Conservation (phyloP, 495 filamentous ascomycete genomes). For the Aspergillus coremiiformis region DNA sequence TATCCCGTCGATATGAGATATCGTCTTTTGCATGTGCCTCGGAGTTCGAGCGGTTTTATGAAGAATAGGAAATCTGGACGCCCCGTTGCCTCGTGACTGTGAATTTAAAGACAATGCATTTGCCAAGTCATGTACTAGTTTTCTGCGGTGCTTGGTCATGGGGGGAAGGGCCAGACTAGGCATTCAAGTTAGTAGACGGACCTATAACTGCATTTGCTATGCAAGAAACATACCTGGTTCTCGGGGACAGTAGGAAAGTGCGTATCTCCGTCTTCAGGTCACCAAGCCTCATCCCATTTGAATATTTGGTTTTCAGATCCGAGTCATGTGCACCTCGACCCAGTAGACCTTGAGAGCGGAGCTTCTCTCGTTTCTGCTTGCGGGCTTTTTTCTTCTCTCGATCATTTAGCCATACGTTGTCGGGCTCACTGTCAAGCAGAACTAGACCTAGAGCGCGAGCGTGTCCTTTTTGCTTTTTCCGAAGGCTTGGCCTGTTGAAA, state of each 20-base stretch:
- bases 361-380: slow-evolving; percentile 72
- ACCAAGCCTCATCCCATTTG: slow-evolving; percentile 58
- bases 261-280: slow-evolving; percentile 68
- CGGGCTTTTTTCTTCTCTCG: slow-evolving; percentile 69
- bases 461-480: slow-evolving; percentile 51
- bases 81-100: slow-evolving; percentile 69
- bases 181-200: neutral
- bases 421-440: slow-evolving; percentile 68
- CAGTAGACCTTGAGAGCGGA: slow-evolving; percentile 71
- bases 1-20: slow-evolving; percentile 29
- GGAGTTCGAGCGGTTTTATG: slow-evolving; percentile 62
- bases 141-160: slow-evolving; percentile 71
- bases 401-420: slow-evolving; percentile 64
- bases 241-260: slow-evolving; percentile 57
- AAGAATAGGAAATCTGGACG: slow-evolving; percentile 67
- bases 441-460: slow-evolving; percentile 41
- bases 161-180: slow-evolving; percentile 70
- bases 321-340: slow-evolving; percentile 55
- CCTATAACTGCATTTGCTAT: neutral
- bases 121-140: slow-evolving; percentile 68
- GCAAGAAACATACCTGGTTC: slow-evolving; percentile 49
- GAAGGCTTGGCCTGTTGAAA: slow-evolving; percentile 56
- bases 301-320: slow-evolving; percentile 66
- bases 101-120: slow-evolving; percentile 67
- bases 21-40: slow-evolving; percentile 40